A percentile compares a stretch with the other conserved stretches of the same genome.
These are phyloP conservation scores for Fistulifera solaris DNA, from an alignment of 108 stramenopile genomes.

Conservation along the genomic window DNA sequence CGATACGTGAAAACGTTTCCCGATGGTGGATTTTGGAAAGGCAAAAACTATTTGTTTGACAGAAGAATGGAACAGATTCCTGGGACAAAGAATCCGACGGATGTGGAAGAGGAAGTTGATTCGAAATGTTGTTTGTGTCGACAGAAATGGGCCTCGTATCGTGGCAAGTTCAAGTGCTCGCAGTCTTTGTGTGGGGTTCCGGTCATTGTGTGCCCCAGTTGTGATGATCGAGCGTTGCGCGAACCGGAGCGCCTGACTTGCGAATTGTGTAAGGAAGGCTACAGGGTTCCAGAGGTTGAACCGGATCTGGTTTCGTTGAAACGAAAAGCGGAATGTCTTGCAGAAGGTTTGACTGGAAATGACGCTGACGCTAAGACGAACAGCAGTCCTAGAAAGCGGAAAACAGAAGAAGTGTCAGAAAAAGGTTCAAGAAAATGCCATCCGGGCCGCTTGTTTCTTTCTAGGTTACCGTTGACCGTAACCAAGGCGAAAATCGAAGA, in stretches of 20 bases:
- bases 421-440: constrained; percentile 6
- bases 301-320: constrained; percentile 47
- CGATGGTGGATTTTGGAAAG: constrained; percentile 69
- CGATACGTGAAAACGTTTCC: constrained; percentile 70
- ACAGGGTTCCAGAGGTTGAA: constrained; percentile 29
- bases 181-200: constrained; percentile 59
- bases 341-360: not conserved
- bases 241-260: constrained; percentile 24
- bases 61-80: constrained; percentile 67
- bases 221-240: constrained; percentile 12
- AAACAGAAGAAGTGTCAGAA: not conserved
- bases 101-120: constrained; percentile 35
- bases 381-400: not conserved
- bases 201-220: constrained; percentile 51
- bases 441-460: constrained; percentile 18
- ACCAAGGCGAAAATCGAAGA: constrained; percentile 32
- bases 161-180: constrained; percentile 42
- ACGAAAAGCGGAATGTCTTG: constrained; percentile 33
- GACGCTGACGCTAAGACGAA: not conserved
- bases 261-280: constrained; percentile 44
- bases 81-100: constrained; percentile 18
- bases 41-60: constrained; percentile 81
- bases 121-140: constrained; percentile 46
- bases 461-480: constrained; percentile 14
- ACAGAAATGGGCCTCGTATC: constrained; percentile 34